These are phyloP conservation scores for Vigna angularis DNA, from an alignment of 306 rosid species.

Conservation along the genomic window DNA sequence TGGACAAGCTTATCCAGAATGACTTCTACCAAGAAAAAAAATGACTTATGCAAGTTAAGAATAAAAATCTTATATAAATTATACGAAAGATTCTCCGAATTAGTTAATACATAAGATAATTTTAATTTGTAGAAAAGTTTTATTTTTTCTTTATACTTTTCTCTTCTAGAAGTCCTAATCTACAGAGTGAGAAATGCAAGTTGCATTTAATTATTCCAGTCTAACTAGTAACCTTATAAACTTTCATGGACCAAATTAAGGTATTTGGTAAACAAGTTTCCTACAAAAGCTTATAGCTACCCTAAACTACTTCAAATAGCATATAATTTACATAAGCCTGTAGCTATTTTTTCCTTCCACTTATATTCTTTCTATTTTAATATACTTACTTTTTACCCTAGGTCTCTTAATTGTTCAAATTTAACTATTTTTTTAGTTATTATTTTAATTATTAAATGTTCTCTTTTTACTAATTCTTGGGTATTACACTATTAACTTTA, in stretches of 20 bases:
- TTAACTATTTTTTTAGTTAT: not conserved
- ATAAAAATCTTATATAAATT: too few species aligned
- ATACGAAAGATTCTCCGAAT: too few species aligned
- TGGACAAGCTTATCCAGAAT: too few species aligned
- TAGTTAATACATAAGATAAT: too few species aligned
- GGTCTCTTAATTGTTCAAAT: not conserved
- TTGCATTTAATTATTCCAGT: conserved; percentile 19
- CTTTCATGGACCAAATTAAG: not conserved
- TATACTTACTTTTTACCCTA: not conserved
- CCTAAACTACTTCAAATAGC: not conserved
- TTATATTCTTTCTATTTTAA: not conserved
- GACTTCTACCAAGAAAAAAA: too few species aligned
- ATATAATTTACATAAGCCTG: not conserved
- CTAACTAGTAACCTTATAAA: not conserved
- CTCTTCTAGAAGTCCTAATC: too few species aligned
- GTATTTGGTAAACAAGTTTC: not conserved
- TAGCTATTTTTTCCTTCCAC: not conserved
- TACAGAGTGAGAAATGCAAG: not conserved
- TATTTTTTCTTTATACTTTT: too few species aligned
- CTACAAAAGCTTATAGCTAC: not conserved
- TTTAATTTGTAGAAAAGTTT: too few species aligned
- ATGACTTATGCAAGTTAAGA: too few species aligned
- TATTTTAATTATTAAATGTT: not conserved
- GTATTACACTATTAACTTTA: not conserved
- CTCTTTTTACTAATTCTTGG: not conserved